These are phyloP conservation scores for Calonectria fujianensis DNA, from an alignment of 2,329 filamentous ascomycete species.

Conservation along the genomic window DNA sequence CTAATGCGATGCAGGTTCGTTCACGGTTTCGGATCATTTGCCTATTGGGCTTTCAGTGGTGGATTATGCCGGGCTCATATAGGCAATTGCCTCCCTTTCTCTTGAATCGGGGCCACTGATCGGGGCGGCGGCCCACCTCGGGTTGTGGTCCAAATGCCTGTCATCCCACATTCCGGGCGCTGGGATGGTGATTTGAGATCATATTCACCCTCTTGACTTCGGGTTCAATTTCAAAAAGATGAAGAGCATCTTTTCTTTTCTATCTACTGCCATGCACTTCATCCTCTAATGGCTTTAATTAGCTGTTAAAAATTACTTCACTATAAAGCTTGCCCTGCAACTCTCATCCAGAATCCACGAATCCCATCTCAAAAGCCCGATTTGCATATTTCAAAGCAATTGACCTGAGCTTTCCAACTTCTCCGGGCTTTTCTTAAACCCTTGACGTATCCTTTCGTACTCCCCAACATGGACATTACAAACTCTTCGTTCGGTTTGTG, in stretches of 20 bases:
- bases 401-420: not conserved
- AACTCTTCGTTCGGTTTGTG: not conserved
- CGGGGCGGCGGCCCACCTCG: slow-evolving; percentile 20
- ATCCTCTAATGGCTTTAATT: not conserved
- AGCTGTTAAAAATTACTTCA: not conserved
- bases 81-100: not conserved
- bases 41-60: not conserved
- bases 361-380: slow-evolving; percentile 14
- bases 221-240: not conserved
- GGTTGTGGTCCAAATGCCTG: slow-evolving; percentile 4
- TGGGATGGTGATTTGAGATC: not conserved
- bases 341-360: slow-evolving; percentile 2
- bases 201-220: not conserved
- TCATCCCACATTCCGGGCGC: slow-evolving; percentile 1
- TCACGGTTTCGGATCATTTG: not conserved
- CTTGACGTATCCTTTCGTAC: slow-evolving; percentile 16
- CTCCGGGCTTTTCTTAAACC: not conserved
- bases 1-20: not conserved
- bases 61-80: not conserved
- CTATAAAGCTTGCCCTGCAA: slow-evolving; percentile 15
- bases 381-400: slow-evolving; percentile 3
- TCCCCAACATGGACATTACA: not conserved
- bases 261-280: not conserved
- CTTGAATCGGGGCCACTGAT: not conserved
- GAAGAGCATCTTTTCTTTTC: not conserved